Evolutionary conservation across 1,284 basidiomycete genomes (phyloP).

Genomic region (Moniliella sp.): DNA sequence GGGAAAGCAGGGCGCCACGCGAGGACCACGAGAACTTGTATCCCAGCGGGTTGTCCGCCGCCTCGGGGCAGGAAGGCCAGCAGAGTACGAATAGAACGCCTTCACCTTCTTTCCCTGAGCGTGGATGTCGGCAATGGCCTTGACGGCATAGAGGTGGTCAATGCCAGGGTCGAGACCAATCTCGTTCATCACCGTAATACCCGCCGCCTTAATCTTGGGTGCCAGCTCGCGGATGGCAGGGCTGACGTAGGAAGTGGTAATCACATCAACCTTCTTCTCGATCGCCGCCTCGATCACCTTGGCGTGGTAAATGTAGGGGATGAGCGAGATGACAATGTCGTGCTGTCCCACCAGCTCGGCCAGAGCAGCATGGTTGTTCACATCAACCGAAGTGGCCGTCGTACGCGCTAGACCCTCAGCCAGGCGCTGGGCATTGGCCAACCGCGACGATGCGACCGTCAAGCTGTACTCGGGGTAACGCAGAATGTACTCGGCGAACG

Average conservation of each 20-base stretch:
- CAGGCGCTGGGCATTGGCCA: slow-evolving; percentile 44
- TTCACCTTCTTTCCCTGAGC: slow-evolving; percentile 71
- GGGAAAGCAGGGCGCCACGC: slow-evolving; percentile 77
- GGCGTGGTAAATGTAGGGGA: slow-evolving; percentile 82
- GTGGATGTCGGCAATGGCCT: slow-evolving; percentile 84
- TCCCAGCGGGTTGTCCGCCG: slow-evolving; percentile 78
- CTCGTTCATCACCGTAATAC: slow-evolving; percentile 94
- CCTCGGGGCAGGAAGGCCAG: slow-evolving; percentile 75
- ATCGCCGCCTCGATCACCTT: slow-evolving; percentile 82
- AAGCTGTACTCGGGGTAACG: slow-evolving; percentile 61
- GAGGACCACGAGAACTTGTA: slow-evolving; percentile 99
- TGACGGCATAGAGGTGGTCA: slow-evolving; percentile 87
- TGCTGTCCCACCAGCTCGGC: slow-evolving; percentile 59
- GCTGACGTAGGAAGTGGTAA: slow-evolving; percentile 88
- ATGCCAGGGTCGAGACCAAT: slow-evolving; percentile 93
- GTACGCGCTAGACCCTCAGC: slow-evolving; percentile 51
- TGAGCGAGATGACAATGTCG: slow-evolving; percentile 85
- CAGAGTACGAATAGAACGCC: slow-evolving; percentile 85
- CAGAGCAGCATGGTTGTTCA: slow-evolving; percentile 50
- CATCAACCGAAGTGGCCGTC: slow-evolving; percentile 59
- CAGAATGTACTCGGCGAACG: slow-evolving; percentile 77
- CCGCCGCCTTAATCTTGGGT: slow-evolving; percentile 59
- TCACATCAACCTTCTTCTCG: slow-evolving; percentile 78
- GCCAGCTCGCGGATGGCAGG: slow-evolving; percentile 76
- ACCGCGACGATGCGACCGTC: slow-evolving; percentile 42